A percentile compares a stretch with the other conserved stretches of the same genome.
phyloP scores from a whole-genome alignment of 2,329 filamentous ascomycete genomes.

The Pseudogymnoascus sp. region DNA sequence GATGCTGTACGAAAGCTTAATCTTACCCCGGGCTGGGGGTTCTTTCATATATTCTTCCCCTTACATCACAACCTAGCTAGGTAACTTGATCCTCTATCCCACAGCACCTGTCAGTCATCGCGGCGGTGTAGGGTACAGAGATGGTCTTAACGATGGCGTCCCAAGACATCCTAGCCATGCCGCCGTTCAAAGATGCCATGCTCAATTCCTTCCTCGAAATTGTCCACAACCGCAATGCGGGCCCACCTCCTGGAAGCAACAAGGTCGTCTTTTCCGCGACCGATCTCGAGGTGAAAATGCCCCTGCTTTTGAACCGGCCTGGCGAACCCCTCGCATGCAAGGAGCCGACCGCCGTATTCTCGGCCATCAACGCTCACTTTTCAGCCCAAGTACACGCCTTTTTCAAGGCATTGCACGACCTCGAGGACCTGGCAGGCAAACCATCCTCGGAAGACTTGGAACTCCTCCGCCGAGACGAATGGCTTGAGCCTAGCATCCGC shows the following conservation, averaged over 20 bases:
- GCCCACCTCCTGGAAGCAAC: not conserved
- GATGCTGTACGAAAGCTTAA: not conserved
- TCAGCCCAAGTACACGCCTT: slow-evolving; percentile 18
- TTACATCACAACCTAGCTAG: not conserved
- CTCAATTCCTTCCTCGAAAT: slow-evolving; percentile 4
- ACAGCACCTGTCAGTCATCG: not conserved
- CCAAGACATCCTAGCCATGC: not conserved
- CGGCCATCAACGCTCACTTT: slow-evolving; percentile 17
- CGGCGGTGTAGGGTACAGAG: not conserved
- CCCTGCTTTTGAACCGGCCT: not conserved
- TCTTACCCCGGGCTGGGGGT: not conserved
- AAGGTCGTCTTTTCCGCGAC: not conserved
- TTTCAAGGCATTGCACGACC: slow-evolving; percentile 16
- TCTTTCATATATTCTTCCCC: not conserved
- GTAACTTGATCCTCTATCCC: not conserved
- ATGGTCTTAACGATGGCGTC: slow-evolving; percentile 2
- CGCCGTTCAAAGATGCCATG: not conserved
- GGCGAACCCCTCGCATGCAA: slow-evolving; percentile 12
- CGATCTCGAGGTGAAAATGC: not conserved
- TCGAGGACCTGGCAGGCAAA: slow-evolving; percentile 16
- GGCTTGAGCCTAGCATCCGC: slow-evolving; percentile 12
- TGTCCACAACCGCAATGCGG: not conserved
- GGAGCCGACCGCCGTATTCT: slow-evolving; percentile 16
- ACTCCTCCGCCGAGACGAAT: slow-evolving; percentile 11
- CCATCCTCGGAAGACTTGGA: slow-evolving; percentile 9